Evolutionary conservation across 805 yeast genomes (phyloP).

Genomic region (Isabelozyma heimii): DNA sequence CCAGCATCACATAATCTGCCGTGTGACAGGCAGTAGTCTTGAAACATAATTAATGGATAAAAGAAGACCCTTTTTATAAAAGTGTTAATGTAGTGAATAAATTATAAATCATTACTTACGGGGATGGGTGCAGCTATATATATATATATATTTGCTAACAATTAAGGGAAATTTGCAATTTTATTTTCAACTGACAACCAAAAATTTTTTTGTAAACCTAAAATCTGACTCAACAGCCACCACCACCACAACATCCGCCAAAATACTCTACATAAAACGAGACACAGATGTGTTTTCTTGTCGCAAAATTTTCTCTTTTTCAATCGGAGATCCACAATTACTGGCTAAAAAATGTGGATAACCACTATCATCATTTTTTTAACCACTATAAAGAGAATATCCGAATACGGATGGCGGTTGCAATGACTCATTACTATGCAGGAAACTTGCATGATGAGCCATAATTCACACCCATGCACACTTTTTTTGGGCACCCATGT

Average conservation of each 20-base stretch:
- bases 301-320: not conserved
- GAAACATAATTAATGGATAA: constrained; percentile 10
- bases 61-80: too few relatives aligned
- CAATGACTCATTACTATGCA: not conserved
- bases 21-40: constrained; percentile 17
- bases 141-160: not conserved
- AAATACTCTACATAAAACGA: not conserved
- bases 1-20: constrained; percentile 17
- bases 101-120: too few relatives aligned
- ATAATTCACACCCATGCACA: not conserved
- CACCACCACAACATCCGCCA: not conserved
- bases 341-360: not conserved
- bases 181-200: not conserved
- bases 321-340: not conserved
- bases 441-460: not conserved
- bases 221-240: not conserved
- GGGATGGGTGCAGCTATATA: not conserved
- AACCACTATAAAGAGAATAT: not conserved
- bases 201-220: not conserved
- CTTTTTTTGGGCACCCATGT: not conserved
- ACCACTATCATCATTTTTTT: not conserved
- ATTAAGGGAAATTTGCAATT: not conserved
- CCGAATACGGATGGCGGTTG: not conserved
- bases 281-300: not conserved
- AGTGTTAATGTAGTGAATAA: not conserved